phyloP scores from a whole-genome alignment of 176 grass and related monocot species.

The Aegilops sharonensis region DNA sequence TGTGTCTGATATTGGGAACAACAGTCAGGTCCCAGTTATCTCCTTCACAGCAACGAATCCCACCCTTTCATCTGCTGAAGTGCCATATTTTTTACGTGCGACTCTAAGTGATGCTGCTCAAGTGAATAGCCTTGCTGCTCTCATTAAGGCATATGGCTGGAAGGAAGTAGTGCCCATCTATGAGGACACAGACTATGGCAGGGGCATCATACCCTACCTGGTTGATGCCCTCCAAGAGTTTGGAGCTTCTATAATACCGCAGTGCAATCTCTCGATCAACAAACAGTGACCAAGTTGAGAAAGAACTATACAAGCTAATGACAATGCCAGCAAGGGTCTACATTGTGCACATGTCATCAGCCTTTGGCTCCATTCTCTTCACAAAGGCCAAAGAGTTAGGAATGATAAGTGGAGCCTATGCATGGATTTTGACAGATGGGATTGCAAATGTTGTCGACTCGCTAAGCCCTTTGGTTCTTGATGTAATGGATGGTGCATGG shows the following conservation, averaged over 20 bases:
- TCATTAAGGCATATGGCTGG: constrained; percentile 55
- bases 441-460: constrained; percentile 40
- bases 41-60: constrained; percentile 66
- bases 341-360: constrained; percentile 47
- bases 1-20: constrained; percentile 48
- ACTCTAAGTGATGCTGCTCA: constrained; percentile 46
- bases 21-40: constrained; percentile 45
- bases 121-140: constrained; percentile 29
- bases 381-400: constrained; percentile 35
- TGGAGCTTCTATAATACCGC: constrained; percentile 36
- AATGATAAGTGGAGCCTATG: constrained; percentile 56
- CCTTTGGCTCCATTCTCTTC: constrained; percentile 38
- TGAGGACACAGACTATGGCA: constrained; percentile 56
- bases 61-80: neutral
- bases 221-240: constrained; percentile 45
- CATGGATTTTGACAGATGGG: constrained; percentile 58
- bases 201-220: constrained; percentile 52
- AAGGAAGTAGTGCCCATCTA: constrained; percentile 46
- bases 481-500: constrained; percentile 43
- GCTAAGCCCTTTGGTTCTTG: constrained; percentile 18
- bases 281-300: neutral
- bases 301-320: constrained; percentile 44
- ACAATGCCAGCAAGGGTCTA: constrained; percentile 54
- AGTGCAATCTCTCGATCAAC: constrained; percentile 34
- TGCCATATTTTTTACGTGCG: constrained; percentile 52